Evolutionary conservation across 164 flowering plant genomes (phyloP).

Genomic region (Berberis thunbergii): DNA sequence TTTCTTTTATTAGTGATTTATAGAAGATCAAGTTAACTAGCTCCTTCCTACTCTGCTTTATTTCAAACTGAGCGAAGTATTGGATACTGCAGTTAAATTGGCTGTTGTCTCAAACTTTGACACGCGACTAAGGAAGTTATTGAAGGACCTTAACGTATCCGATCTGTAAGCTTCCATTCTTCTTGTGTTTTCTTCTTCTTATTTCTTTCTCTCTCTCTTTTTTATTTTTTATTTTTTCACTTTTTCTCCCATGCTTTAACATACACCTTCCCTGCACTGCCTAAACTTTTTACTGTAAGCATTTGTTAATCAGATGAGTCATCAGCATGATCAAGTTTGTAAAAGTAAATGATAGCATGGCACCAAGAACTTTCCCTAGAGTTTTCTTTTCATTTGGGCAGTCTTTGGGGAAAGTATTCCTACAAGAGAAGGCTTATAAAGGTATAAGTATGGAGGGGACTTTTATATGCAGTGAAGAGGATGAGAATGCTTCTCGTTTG

Average conservation of each 20-base stretch:
- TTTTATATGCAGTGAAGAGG: too few species aligned
- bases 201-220: background rate
- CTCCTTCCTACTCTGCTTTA: conserved; percentile 2
- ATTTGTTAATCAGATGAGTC: too few species aligned
- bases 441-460: too few species aligned
- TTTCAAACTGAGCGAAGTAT: conserved; percentile 11
- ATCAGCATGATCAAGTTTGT: too few species aligned
- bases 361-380: too few species aligned
- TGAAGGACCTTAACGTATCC: conserved; percentile 69
- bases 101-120: conserved; percentile 98
- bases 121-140: conserved; percentile 77
- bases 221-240: background rate
- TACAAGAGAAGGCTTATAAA: too few species aligned
- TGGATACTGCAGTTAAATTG: conserved; percentile 54
- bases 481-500: too few species aligned
- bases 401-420: too few species aligned
- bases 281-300: too few species aligned
- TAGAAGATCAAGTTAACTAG: background rate
- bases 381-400: too few species aligned
- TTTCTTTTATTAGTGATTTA: background rate
- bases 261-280: background rate
- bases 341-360: too few species aligned
- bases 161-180: conserved; percentile 47
- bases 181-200: conserved; percentile 2
- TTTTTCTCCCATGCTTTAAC: background rate